Evolutionary conservation across 345 rosid species (phyloP).

Genomic region (Gossypium raimondii): DNA sequence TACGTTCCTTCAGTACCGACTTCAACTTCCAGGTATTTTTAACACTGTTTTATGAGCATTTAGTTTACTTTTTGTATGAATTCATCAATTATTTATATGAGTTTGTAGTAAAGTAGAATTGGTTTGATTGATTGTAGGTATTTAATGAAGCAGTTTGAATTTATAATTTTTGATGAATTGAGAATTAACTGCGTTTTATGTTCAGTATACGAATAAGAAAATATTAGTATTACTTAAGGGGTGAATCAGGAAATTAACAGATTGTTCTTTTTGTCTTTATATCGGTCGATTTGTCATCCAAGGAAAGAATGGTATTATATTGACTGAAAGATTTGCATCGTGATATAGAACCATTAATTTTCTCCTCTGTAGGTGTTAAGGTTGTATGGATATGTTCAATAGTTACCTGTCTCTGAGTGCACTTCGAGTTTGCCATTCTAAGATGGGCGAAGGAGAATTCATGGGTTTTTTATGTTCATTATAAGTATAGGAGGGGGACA

Average conservation of each 20-base stretch:
- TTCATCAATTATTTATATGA: neutral
- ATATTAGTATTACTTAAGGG: neutral
- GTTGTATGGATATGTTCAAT: neutral
- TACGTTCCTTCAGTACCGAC: constrained; percentile 36
- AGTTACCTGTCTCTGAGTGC: neutral
- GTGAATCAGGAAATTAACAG: neutral
- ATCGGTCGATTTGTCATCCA: neutral
- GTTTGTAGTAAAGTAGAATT: neutral
- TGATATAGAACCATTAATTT: neutral
- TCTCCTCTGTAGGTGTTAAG: neutral
- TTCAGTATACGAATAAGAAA: neutral
- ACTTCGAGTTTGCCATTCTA: no score
- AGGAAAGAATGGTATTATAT: neutral
- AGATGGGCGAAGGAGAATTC: neutral
- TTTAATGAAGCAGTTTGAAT: neutral
- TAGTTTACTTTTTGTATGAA: neutral
- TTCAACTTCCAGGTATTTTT: constrained; percentile 40
- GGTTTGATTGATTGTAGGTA: constrained; percentile 3
- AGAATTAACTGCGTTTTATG: neutral
- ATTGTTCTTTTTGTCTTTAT: neutral
- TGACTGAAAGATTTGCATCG: neutral
- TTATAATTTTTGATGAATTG: neutral
- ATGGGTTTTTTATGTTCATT: neutral
- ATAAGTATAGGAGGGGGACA: neutral
- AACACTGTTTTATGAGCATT: neutral